These are phyloP conservation scores for Polytrichum commune DNA, from an alignment of 225 moss, liverwort and hornwort genomes.

Conservation along the genomic window DNA sequence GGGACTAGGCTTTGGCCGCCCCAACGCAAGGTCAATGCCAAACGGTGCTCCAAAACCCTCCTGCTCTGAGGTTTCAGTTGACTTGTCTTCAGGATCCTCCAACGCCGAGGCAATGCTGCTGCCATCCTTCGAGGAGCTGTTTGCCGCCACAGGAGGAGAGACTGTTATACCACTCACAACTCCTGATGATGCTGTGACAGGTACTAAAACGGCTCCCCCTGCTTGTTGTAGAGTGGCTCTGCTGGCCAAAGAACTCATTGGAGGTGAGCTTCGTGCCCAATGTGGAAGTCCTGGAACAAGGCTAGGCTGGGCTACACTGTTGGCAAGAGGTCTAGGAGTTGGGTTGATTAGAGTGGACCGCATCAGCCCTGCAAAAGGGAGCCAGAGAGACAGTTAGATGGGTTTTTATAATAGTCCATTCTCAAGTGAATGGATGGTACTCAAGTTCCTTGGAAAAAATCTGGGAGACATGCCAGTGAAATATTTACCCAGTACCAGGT, in stretches of 20 bases:
- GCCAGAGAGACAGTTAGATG: background rate
- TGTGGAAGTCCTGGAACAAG: conserved; percentile 3
- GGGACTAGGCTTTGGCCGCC: conserved; percentile 5
- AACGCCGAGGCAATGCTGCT: conserved; percentile 6
- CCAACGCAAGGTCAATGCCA: background rate
- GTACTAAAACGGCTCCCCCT: background rate
- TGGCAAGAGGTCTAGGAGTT: too few relatives aligned
- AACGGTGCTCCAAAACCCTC: background rate
- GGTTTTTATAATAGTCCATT: too few relatives aligned
- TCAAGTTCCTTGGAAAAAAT: too few relatives aligned
- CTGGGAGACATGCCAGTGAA: too few relatives aligned
- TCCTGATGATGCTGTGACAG: background rate
- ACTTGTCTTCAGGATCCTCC: conserved; percentile 14
- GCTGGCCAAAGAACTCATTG: conserved; percentile 10
- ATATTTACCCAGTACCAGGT: too few relatives aligned
- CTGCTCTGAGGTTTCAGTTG: background rate
- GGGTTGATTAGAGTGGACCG: background rate
- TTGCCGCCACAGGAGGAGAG: background rate
- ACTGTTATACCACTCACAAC: background rate
- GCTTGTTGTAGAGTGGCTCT: background rate
- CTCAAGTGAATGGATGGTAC: too few relatives aligned
- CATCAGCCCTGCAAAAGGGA: conserved; percentile 7
- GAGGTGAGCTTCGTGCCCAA: conserved; percentile 2
- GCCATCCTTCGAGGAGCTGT: conserved; percentile 4
- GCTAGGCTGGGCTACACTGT: too few relatives aligned